Percentiles rank a stretch among this genome's conserved stretches.
phyloP scores from a whole-genome alignment of 2,329 filamentous ascomycete genomes.

The Aschersonia sp. region DNA sequence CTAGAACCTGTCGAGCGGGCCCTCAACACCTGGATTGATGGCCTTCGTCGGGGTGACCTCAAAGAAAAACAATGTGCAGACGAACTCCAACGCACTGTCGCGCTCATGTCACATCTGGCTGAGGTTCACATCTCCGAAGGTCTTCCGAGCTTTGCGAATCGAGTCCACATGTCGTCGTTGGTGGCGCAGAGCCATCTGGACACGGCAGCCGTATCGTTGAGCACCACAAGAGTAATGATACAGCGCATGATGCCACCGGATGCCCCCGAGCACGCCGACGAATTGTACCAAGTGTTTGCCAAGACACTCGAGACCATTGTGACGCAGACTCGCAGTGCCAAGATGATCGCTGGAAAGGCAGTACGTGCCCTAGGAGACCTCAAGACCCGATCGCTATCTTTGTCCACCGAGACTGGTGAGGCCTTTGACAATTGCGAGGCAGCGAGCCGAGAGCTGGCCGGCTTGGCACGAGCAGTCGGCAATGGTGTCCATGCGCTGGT shows the following conservation, averaged over 20 bases:
- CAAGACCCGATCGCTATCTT: conserved; percentile 57
- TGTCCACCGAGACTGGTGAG: conserved; percentile 51
- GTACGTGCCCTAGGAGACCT: conserved; percentile 66
- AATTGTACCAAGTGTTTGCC: conserved; percentile 50
- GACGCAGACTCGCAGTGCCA: conserved; percentile 64
- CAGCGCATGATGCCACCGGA: conserved; percentile 43
- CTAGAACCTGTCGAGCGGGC: conserved; percentile 84
- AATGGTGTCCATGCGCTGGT: conserved; percentile 50
- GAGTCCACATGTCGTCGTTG: conserved; percentile 62
- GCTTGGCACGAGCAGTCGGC: conserved; percentile 53
- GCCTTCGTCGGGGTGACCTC: conserved; percentile 68
- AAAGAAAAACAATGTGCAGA: conserved; percentile 71
- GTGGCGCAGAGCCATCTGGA: conserved; percentile 75
- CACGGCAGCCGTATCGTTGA: conserved; percentile 54
- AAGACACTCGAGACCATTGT: conserved; percentile 60
- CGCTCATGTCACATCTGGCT: conserved; percentile 73
- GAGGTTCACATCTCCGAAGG: conserved; percentile 63
- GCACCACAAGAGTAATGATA: conserved; percentile 49
- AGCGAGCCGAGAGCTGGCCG: conserved; percentile 49
- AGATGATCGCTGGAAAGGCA: conserved; percentile 70
- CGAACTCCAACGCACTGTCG: conserved; percentile 72
- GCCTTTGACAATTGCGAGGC: conserved; percentile 58
- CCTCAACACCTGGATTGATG: conserved; percentile 78
- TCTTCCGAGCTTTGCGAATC: conserved; percentile 61
- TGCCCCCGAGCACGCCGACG: conserved; percentile 36